phyloP scores from a whole-genome alignment of 306 rosid species.

The Trifolium dubium region DNA sequence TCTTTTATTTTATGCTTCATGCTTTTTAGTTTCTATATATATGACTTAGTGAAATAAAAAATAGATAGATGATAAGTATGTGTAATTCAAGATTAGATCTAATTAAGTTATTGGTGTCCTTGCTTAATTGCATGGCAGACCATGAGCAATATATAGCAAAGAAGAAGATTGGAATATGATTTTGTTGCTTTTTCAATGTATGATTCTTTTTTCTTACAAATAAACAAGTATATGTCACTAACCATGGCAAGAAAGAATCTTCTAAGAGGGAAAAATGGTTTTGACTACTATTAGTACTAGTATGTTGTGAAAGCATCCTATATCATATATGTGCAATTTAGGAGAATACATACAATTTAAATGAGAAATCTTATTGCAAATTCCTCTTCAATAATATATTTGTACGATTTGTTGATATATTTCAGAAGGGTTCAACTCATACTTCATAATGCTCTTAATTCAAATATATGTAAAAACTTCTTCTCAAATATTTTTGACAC shows the following conservation, averaged over 20 bases:
- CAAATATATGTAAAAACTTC: no score
- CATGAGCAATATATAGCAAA: neutral
- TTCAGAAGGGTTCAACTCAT: no score
- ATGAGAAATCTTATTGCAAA: no score
- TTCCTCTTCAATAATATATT: no score
- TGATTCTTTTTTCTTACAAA: constrained; percentile 19
- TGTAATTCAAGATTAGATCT: neutral
- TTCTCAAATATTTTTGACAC: no score
- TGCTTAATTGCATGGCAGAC: neutral
- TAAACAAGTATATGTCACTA: neutral
- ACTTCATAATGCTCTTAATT: no score
- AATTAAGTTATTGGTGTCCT: neutral
- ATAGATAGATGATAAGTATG: neutral
- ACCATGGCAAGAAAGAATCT: neutral
- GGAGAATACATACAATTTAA: no score
- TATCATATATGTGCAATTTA: no score
- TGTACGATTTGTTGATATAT: no score
- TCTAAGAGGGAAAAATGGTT: neutral
- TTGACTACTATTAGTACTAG: no score
- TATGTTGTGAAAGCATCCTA: no score
- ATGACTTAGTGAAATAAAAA: no score
- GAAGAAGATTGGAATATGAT: constrained; percentile 17
- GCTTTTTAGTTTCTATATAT: neutral
- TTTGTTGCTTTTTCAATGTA: constrained; percentile 25
- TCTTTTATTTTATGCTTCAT: neutral